A percentile compares a stretch with the other conserved stretches of the same genome.
These are phyloP conservation scores for Hyaloscypha hepaticicola DNA, from an alignment of 495 filamentous ascomycete species.

Conservation along the genomic window DNA sequence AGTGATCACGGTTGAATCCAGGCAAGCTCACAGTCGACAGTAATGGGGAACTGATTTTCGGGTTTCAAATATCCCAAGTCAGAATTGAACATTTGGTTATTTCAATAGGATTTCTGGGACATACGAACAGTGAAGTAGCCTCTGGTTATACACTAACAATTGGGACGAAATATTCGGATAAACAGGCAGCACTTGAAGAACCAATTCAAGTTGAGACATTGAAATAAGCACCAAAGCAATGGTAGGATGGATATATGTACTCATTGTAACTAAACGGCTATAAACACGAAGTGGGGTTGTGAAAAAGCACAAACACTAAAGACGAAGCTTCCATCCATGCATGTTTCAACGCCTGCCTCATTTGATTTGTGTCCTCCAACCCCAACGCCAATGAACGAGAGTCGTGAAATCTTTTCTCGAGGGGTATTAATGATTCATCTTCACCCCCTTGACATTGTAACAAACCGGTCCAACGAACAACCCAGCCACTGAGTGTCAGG, in stretches of 20 bases:
- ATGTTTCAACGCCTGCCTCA: background rate
- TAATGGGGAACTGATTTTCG: too few species aligned
- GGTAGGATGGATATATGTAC: background rate
- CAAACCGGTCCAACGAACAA: background rate
- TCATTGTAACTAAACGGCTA: background rate
- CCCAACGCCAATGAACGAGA: background rate
- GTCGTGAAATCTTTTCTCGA: background rate
- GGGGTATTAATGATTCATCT: background rate
- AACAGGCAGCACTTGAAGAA: too few species aligned
- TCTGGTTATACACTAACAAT: too few species aligned
- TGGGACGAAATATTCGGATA: too few species aligned
- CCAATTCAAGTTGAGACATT: too few species aligned
- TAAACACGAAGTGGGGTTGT: background rate
- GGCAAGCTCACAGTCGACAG: too few species aligned
- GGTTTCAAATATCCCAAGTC: too few species aligned
- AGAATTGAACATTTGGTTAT: too few species aligned
- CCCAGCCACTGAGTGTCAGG: background rate
- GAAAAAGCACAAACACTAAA: background rate
- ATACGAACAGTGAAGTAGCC: too few species aligned
- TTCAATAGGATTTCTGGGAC: too few species aligned
- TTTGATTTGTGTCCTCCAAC: background rate
- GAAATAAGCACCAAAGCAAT: background rate
- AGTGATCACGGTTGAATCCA: too few species aligned
- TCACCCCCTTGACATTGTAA: too few species aligned
- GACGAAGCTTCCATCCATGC: background rate